A percentile compares a stretch with the other conserved stretches of the same genome.
Evolutionary conservation across 352 stramenopile genomes (phyloP).

Genomic region (Halophytophthora polymorphica): DNA sequence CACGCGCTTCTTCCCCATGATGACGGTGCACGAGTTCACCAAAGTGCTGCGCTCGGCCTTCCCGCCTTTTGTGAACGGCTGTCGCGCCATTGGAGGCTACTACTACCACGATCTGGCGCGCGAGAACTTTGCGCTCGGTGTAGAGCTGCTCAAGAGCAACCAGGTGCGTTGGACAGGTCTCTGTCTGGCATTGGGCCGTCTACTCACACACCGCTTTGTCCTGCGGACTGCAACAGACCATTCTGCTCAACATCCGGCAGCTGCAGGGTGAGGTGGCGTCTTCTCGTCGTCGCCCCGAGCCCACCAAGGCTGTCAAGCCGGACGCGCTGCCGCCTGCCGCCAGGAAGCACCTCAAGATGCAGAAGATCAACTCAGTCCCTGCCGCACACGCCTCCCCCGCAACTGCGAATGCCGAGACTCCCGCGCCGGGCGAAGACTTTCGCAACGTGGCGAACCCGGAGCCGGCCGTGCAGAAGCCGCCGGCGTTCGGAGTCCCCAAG

Average conservation of each 20-base stretch:
- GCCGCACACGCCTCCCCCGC: conserved; percentile 5
- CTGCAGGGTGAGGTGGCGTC: conserved; percentile 77
- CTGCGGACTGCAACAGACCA: conserved; percentile 33
- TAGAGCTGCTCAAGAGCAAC: conserved; percentile 82
- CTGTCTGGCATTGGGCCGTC: not conserved
- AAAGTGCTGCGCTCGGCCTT: conserved; percentile 92
- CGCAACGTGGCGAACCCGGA: conserved; percentile 39
- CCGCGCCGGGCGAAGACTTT: conserved; percentile 34
- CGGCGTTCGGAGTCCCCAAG: conserved; percentile 45
- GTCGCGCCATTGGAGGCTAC: conserved; percentile 92
- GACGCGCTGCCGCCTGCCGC: conserved; percentile 52
- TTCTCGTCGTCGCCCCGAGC: conserved; percentile 43
- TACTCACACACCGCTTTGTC: not conserved
- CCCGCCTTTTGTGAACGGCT: conserved; percentile 96
- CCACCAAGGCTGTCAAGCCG: conserved; percentile 39
- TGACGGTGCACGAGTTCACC: conserved; percentile 92
- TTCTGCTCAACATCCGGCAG: conserved; percentile 75
- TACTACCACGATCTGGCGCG: conserved; percentile 72
- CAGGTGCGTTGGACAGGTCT: conserved; percentile 29
- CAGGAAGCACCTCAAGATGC: conserved; percentile 62
- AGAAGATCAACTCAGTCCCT: conserved; percentile 36
- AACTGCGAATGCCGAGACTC: conserved; percentile 21
- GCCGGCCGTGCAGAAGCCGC: conserved; percentile 47
- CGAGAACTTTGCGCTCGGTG: conserved; percentile 69
- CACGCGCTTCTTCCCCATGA: conserved; percentile 62